Evolutionary conservation across 352 stramenopile genomes (phyloP).

Genomic region (Globisporangium cystogenes): DNA sequence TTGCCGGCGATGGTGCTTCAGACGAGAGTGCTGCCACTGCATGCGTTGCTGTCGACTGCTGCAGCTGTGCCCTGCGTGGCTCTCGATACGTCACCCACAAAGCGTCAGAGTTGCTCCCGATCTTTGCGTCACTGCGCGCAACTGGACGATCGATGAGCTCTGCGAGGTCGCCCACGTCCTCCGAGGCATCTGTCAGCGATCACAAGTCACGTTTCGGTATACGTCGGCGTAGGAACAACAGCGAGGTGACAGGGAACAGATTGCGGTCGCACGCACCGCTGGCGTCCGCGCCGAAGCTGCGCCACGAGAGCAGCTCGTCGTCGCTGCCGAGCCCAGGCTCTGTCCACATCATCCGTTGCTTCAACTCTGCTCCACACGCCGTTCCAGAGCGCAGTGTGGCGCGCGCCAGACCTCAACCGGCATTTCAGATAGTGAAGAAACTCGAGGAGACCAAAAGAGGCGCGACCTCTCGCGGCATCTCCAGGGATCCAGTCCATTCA

Average conservation of each 20-base stretch:
- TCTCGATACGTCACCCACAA: not conserved
- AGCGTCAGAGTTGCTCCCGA: not conserved
- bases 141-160: constrained; percentile 14
- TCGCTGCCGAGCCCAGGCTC: constrained; percentile 5
- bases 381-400: constrained; percentile 1
- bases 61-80: not conserved
- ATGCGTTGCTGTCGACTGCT: not conserved
- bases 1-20: not conserved
- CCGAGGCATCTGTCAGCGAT: constrained; percentile 17
- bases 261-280: constrained; percentile 13
- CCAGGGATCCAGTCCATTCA: too few relatives aligned
- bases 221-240: not conserved
- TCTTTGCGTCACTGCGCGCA: not conserved
- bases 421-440: not conserved
- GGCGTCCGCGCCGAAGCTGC: constrained; percentile 17
- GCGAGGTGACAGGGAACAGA: not conserved
- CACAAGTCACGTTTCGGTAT: not conserved
- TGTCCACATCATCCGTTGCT: constrained; percentile 9
- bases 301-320: constrained; percentile 36
- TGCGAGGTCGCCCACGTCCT: constrained; percentile 19
- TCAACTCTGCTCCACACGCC: not conserved
- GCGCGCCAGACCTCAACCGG: not conserved
- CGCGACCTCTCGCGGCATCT: not conserved
- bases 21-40: not conserved
- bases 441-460: not conserved